A percentile compares a stretch with the other conserved stretches of the same genome.
Evolutionary conservation across 768 basidiomycete genomes (phyloP).

Genomic region (Russula virescens): DNA sequence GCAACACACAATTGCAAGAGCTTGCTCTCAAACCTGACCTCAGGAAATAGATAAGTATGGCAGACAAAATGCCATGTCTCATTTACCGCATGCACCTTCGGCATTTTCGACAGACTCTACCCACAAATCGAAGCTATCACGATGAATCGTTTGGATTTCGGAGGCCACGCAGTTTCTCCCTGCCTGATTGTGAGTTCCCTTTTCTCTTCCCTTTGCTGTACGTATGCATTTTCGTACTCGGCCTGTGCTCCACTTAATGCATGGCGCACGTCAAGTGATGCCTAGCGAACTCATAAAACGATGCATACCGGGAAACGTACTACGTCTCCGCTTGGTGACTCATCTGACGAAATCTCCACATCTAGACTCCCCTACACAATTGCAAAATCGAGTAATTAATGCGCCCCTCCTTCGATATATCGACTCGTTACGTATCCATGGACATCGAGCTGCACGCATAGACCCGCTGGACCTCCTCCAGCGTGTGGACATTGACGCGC

Average conservation of each 20-base stretch:
- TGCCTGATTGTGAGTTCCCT: slow-evolving; percentile 61
- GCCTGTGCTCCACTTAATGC: not conserved
- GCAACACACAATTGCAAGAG: not conserved
- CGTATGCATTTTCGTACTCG: not conserved
- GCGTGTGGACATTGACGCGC: slow-evolving; percentile 71
- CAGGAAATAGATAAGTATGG: not conserved
- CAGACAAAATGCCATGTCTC: not conserved
- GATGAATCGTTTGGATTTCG: slow-evolving; percentile 79
- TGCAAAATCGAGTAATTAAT: slow-evolving; percentile 63
- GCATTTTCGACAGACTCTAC: not conserved
- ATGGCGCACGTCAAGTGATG: not conserved
- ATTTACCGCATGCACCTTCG: not conserved
- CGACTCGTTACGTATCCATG: slow-evolving; percentile 80
- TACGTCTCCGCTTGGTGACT: too few relatives aligned
- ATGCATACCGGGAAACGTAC: too few relatives aligned
- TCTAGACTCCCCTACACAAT: slow-evolving; percentile 35
- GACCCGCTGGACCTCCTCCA: slow-evolving; percentile 87
- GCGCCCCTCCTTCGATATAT: slow-evolving; percentile 83
- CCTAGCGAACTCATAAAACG: not conserved
- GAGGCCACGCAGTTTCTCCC: slow-evolving; percentile 51
- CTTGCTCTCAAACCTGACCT: not conserved
- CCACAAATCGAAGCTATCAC: slow-evolving; percentile 45
- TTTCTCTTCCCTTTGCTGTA: not conserved
- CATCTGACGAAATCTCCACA: not conserved
- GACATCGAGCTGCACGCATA: slow-evolving; percentile 78